A percentile compares a stretch with the other conserved stretches of the same genome.
Evolutionary conservation across 495 filamentous ascomycete species (phyloP).

Genomic region (Daldinia vernicosa): DNA sequence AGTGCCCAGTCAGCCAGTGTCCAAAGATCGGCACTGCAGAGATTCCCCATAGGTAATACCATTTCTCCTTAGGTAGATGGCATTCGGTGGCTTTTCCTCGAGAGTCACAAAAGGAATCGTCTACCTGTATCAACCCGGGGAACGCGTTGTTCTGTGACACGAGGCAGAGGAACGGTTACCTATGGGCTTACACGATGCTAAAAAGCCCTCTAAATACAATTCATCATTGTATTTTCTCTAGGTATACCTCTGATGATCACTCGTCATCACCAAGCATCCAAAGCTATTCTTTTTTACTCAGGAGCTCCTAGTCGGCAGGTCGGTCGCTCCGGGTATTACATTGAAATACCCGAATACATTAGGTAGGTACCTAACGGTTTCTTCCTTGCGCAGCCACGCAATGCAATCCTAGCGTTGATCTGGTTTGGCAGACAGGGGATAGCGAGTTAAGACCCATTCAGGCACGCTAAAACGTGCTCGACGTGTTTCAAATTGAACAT

Average conservation of each 20-base stretch:
- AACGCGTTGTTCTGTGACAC: constrained; percentile 30
- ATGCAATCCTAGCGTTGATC: constrained; percentile 40
- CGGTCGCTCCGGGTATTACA: neutral
- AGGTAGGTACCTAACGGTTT: constrained; percentile 29
- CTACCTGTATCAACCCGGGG: constrained; percentile 30
- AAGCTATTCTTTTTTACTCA: neutral
- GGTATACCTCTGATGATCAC: neutral
- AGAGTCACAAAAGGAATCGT: constrained; percentile 18
- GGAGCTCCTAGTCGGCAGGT: neutral
- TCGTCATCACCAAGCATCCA: neutral
- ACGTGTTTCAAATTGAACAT: constrained; percentile 42
- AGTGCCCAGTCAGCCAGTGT: constrained; percentile 2
- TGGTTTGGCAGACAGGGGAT: constrained; percentile 24
- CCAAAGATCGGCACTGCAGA: constrained; percentile 32
- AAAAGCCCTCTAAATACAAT: neutral
- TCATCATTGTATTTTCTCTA: neutral
- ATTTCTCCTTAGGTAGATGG: constrained; percentile 23
- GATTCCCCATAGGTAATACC: constrained; percentile 33
- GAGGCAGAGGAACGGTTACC: constrained; percentile 2
- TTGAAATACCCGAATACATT: no score
- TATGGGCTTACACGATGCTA: neutral
- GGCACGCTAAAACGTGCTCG: constrained; percentile 38
- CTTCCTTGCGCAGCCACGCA: constrained; percentile 36
- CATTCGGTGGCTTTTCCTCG: constrained; percentile 34
- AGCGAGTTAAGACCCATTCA: constrained; percentile 17